Conservation (phyloP, 2,329 filamentous ascomycete genomes). For the Penicillium fuscoglaucum region DNA sequence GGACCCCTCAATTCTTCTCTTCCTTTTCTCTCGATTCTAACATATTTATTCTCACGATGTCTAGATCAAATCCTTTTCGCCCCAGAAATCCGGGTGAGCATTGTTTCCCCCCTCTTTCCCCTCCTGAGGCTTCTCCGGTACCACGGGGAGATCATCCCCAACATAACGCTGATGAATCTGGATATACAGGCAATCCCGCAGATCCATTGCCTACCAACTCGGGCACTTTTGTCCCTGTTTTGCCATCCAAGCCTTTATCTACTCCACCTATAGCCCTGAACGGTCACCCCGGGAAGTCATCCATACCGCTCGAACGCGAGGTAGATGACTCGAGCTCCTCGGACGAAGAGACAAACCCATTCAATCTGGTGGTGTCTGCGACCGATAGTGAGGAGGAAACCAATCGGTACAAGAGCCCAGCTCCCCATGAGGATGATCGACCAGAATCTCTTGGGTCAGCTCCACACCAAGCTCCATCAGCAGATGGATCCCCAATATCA, state of each 20-base stretch:
- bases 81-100: constrained; percentile 41
- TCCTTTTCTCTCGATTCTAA: constrained; percentile 17
- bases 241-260: constrained; percentile 14
- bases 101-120: constrained; percentile 1
- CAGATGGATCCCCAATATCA: constrained; percentile 18
- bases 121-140: constrained; percentile 18
- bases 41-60: constrained; percentile 39
- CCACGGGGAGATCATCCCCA: constrained; percentile 7
- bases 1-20: constrained; percentile 22
- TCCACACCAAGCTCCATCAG: constrained; percentile 29
- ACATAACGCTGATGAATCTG: constrained; percentile 2
- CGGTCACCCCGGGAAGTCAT: constrained; percentile 23
- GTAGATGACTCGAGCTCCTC: constrained; percentile 34
- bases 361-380: constrained; percentile 35
- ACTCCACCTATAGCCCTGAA: constrained; percentile 22
- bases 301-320: constrained; percentile 25
- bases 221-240: background rate
- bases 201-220: constrained; percentile 5
- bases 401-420: constrained; percentile 7
- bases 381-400: constrained; percentile 29
- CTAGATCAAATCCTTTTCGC: constrained; percentile 54
- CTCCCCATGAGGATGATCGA: constrained; percentile 13
- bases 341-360: constrained; percentile 43
- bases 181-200: constrained; percentile 14
- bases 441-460: constrained; percentile 18